These are phyloP conservation scores for Lactifluus piperatus DNA, from an alignment of 768 basidiomycete species.

Conservation along the genomic window DNA sequence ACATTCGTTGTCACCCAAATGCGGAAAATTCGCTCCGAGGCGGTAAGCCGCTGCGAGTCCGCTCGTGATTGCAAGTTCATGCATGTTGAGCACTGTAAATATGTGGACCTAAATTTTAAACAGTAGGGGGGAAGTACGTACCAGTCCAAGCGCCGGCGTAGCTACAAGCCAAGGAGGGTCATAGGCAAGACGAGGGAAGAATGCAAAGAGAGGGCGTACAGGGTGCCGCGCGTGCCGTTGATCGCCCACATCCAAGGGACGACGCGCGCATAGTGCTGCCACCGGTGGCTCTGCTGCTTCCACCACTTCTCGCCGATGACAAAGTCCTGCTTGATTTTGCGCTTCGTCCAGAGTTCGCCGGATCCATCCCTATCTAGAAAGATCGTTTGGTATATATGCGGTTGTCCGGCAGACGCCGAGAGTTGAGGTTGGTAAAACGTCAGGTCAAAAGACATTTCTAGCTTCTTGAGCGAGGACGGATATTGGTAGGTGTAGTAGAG, in stretches of 20 bases:
- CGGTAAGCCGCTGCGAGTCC: conserved; percentile 36
- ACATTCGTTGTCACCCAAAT: conserved; percentile 27
- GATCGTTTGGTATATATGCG: conserved; percentile 44
- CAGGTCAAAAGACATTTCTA: conserved; percentile 47
- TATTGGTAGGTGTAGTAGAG: conserved; percentile 42
- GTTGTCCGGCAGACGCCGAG: conserved; percentile 26
- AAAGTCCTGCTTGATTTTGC: conserved; percentile 32
- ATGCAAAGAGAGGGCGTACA: conserved; percentile 14
- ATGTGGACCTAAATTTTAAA: not conserved
- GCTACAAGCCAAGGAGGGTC: not conserved
- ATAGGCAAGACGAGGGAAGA: not conserved
- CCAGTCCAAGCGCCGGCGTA: conserved; percentile 29
- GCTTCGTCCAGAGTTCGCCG: conserved; percentile 34
- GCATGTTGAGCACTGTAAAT: conserved; percentile 27
- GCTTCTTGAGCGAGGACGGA: conserved; percentile 34
- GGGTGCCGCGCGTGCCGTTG: conserved; percentile 31
- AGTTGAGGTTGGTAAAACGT: conserved; percentile 42
- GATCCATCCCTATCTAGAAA: conserved; percentile 38
- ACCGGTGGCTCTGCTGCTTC: conserved; percentile 45
- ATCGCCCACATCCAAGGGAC: conserved; percentile 35
- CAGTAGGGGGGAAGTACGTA: conserved; percentile 12
- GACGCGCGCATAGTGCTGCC: conserved; percentile 35
- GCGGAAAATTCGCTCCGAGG: conserved; percentile 27
- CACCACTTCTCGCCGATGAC: conserved; percentile 41
- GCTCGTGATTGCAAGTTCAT: conserved; percentile 32